phyloP scores from a whole-genome alignment of 1,284 basidiomycete species.

The Tilletia setariae region DNA sequence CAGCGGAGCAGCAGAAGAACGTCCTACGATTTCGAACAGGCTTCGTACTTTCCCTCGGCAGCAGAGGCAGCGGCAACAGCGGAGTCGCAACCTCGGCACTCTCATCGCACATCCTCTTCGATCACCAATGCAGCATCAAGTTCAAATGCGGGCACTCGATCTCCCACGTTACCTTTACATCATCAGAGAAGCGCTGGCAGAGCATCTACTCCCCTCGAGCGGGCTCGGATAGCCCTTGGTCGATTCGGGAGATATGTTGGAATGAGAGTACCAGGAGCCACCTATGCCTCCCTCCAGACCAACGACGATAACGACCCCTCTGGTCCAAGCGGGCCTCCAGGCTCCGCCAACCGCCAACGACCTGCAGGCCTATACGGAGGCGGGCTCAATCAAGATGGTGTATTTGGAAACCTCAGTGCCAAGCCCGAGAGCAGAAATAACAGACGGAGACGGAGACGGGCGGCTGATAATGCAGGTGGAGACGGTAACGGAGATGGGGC shows the following conservation, averaged over 20 bases:
- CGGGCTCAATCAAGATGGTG: conserved; percentile 83
- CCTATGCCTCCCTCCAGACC: conserved; percentile 33
- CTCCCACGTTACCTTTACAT: not conserved
- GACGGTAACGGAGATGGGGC: conserved; percentile 8
- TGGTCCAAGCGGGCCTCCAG: not conserved
- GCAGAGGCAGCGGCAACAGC: conserved; percentile 24
- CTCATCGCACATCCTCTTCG: not conserved
- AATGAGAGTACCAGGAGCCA: conserved; percentile 50
- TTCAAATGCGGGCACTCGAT: not conserved
- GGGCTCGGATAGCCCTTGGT: conserved; percentile 37
- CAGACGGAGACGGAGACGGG: conserved; percentile 33
- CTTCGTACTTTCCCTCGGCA: conserved; percentile 37
- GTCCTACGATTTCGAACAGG: conserved; percentile 43
- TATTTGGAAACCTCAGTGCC: conserved; percentile 91
- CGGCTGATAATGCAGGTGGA: not conserved
- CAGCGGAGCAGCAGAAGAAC: conserved; percentile 14
- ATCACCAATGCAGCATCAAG: not conserved
- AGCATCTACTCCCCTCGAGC: conserved; percentile 26
- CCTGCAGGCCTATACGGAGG: conserved; percentile 60
- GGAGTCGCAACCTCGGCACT: not conserved
- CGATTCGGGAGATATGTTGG: conserved; percentile 49
- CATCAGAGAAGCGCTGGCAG: not conserved
- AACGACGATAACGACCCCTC: conserved; percentile 22
- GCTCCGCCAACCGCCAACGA: conserved; percentile 20
- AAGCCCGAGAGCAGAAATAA: conserved; percentile 64